Conservation (phyloP, 768 basidiomycete species). For the Auricularia auricula-judae region DNA sequence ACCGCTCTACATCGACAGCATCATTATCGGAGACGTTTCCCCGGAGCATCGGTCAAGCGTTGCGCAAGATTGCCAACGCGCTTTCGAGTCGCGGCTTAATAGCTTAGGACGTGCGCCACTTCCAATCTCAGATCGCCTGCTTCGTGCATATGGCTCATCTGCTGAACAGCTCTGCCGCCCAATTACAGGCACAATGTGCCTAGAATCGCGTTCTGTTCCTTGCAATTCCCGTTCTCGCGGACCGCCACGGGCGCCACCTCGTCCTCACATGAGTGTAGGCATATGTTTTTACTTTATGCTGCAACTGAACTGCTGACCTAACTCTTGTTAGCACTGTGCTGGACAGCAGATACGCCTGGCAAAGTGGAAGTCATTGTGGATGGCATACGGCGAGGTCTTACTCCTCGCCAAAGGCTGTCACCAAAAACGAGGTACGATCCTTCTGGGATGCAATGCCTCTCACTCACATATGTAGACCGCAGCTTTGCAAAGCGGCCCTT, state of each 20-base stretch:
- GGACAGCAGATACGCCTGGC: constrained; percentile 41
- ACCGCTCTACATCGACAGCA: constrained; percentile 52
- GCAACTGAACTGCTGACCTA: background rate
- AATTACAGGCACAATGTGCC: background rate
- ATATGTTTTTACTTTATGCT: background rate
- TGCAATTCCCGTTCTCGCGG: background rate
- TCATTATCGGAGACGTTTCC: constrained; percentile 69
- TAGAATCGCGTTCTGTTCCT: background rate
- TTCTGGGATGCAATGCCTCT: too few relatives aligned
- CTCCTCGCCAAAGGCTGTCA: constrained; percentile 56
- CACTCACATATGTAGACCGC: constrained; percentile 29
- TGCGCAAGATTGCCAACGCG: constrained; percentile 53
- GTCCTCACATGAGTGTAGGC: constrained; percentile 64
- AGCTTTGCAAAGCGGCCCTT: constrained; percentile 41
- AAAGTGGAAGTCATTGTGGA: constrained; percentile 60
- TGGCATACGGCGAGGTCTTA: constrained; percentile 66
- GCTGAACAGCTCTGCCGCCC: constrained; percentile 4
- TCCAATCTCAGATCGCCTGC: background rate
- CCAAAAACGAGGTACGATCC: constrained; percentile 46
- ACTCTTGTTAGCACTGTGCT: constrained; percentile 48
- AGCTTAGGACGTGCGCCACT: constrained; percentile 20
- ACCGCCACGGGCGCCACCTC: constrained; percentile 17
- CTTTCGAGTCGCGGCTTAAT: constrained; percentile 48
- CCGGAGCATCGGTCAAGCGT: constrained; percentile 28
- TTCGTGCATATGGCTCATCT: background rate